Percentiles rank a stretch among this genome's conserved stretches.
phyloP scores from a whole-genome alignment of 129 eudicot genomes.

The Centella asiatica region DNA sequence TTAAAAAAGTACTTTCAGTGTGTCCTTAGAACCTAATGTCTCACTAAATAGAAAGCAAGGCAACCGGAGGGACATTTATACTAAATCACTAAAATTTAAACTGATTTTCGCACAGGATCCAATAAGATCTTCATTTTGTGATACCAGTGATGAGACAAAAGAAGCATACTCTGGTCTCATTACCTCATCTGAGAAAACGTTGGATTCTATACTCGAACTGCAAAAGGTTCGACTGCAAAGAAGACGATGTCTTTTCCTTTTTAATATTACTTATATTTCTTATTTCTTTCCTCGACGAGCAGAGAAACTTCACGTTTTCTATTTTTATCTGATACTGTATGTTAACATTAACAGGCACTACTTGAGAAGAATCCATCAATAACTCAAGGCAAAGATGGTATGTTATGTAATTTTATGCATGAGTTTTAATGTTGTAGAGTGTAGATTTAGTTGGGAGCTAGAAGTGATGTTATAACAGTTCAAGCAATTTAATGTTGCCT shows the following conservation, averaged over 20 bases:
- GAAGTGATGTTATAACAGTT: background rate
- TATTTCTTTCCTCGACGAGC: background rate
- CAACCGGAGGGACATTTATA: too few species aligned
- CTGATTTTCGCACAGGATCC: conserved; percentile 55
- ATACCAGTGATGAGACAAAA: conserved; percentile 35
- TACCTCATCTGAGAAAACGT: conserved; percentile 58
- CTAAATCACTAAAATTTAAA: too few species aligned
- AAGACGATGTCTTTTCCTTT: background rate
- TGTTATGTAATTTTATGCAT: background rate
- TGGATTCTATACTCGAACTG: conserved; percentile 68
- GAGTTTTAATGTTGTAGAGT: background rate
- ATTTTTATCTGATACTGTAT: background rate
- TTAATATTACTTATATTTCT: background rate
- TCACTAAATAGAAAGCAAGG: too few species aligned
- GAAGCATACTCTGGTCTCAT: conserved; percentile 73
- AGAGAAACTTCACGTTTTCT: background rate
- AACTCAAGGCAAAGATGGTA: conserved; percentile 53
- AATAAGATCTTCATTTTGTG: conserved; percentile 54
- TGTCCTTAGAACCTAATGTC: too few species aligned
- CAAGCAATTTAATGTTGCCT: background rate
- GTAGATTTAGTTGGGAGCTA: background rate
- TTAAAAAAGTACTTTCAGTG: too few species aligned
- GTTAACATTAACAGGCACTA: conserved; percentile 46
- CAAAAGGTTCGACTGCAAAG: conserved; percentile 47
- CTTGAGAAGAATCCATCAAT: conserved; percentile 73